A percentile compares a stretch with the other conserved stretches of the same genome.
Evolutionary conservation across 2,329 filamentous ascomycete species (phyloP).

Genomic region (Fusarium compactum): DNA sequence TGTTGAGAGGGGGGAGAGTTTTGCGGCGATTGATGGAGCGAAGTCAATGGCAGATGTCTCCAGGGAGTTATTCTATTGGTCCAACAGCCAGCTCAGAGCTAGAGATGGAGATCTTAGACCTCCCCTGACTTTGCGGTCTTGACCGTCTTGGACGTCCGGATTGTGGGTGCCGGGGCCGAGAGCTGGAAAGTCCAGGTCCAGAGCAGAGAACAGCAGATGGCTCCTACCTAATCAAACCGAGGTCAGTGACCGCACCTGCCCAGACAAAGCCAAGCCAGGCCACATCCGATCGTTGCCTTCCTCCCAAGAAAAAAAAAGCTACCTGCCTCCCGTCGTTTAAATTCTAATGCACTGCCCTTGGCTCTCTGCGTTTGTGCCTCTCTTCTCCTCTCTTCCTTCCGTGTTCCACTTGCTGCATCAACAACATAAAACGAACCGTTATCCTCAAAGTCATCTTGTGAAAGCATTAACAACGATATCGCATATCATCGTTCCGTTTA

Average conservation of each 20-base stretch:
- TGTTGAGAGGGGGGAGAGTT: slow-evolving; percentile 32
- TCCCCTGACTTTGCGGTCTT: slow-evolving; percentile 1
- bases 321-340: slow-evolving; percentile 35
- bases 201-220: slow-evolving; percentile 12
- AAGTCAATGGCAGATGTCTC: slow-evolving; percentile 32
- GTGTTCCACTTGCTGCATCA: slow-evolving; percentile 16
- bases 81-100: slow-evolving; percentile 1
- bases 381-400: slow-evolving; percentile 23
- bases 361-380: slow-evolving; percentile 5
- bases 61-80: slow-evolving; percentile 24
- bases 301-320: slow-evolving; percentile 22
- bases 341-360: slow-evolving; percentile 41
- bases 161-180: slow-evolving; percentile 42
- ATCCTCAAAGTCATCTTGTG: slow-evolving; percentile 5
- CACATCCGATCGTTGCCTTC: slow-evolving; percentile 42
- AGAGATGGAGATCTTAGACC: slow-evolving; percentile 16
- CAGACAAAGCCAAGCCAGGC: slow-evolving; percentile 41
- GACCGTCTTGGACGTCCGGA: slow-evolving; percentile 17
- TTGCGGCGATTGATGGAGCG: slow-evolving; percentile 17
- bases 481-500: slow-evolving; percentile 43
- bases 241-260: slow-evolving; percentile 41
- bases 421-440: slow-evolving; percentile 30
- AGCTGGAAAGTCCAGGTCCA: not conserved
- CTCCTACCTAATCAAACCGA: slow-evolving; percentile 46
- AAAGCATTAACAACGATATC: slow-evolving; percentile 31